Evolutionary conservation across 176 grass and related monocot genomes (phyloP).

Genomic region (Melocanna baccifera): DNA sequence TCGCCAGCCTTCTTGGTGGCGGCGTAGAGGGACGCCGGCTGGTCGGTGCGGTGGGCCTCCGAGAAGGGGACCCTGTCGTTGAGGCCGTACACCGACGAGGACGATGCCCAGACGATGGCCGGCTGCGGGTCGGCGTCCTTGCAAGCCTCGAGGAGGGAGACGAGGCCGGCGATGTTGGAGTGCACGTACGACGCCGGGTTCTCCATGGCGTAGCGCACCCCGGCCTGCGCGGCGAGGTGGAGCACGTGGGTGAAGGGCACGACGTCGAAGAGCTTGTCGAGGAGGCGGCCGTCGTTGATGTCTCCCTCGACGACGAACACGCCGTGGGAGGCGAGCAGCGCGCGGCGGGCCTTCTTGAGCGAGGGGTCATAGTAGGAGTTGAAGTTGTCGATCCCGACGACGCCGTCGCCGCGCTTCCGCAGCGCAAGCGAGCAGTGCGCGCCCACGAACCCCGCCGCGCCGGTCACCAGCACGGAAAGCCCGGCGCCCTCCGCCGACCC

Average conservation of each 20-base stretch:
- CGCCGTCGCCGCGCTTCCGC: slow-evolving; percentile 62
- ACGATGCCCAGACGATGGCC: slow-evolving; percentile 71
- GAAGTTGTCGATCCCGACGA: slow-evolving; percentile 71
- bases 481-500: neutral
- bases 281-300: slow-evolving; percentile 61
- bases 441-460: slow-evolving; percentile 26
- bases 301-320: slow-evolving; percentile 66
- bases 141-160: slow-evolving; percentile 59
- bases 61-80: slow-evolving; percentile 64
- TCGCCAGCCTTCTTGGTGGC: slow-evolving; percentile 87
- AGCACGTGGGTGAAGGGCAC: slow-evolving; percentile 70
- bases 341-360: slow-evolving; percentile 63
- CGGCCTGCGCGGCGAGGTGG: slow-evolving; percentile 81
- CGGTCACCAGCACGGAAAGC: no score
- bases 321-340: slow-evolving; percentile 43
- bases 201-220: slow-evolving; percentile 74
- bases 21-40: slow-evolving; percentile 73
- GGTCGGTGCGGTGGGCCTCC: slow-evolving; percentile 66
- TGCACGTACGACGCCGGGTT: slow-evolving; percentile 67
- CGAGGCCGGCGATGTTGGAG: slow-evolving; percentile 66
- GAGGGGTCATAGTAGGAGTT: slow-evolving; percentile 72
- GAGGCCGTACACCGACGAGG: slow-evolving; percentile 74
- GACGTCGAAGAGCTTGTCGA: slow-evolving; percentile 62
- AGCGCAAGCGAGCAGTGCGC: slow-evolving; percentile 51
- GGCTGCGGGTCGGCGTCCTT: slow-evolving; percentile 73